These are phyloP conservation scores for Jackrogersella minutella DNA, from an alignment of 495 filamentous ascomycete genomes.

Conservation along the genomic window DNA sequence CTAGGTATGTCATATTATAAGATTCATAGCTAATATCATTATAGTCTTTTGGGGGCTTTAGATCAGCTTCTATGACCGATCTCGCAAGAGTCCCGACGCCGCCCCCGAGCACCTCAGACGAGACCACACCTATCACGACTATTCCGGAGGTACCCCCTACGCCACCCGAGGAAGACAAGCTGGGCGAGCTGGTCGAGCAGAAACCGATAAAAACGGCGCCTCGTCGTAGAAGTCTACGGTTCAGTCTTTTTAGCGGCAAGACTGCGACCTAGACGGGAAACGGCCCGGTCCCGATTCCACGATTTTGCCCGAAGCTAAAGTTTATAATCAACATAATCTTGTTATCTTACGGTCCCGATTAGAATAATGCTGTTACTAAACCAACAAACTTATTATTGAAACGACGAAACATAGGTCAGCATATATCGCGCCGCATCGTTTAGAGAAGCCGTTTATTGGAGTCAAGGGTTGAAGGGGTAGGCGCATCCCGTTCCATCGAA, in stretches of 20 bases:
- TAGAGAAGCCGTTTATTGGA: slow-evolving; percentile 15
- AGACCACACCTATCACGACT: slow-evolving; percentile 40
- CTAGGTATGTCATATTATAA: slow-evolving; percentile 6
- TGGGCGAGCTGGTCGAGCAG: slow-evolving; percentile 32
- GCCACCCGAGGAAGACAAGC: slow-evolving; percentile 41
- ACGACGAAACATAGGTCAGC: slow-evolving; percentile 15
- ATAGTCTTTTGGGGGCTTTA: slow-evolving; percentile 43
- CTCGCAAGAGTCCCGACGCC: slow-evolving; percentile 38
- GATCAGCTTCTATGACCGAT: slow-evolving; percentile 37
- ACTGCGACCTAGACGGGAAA: slow-evolving; percentile 5
- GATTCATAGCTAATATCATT: slow-evolving; percentile 24
- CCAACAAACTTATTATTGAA: slow-evolving; percentile 14
- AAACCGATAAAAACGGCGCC: slow-evolving; percentile 36
- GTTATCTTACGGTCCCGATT: background rate
- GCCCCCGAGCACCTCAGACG: slow-evolving; percentile 40
- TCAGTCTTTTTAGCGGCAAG: slow-evolving; percentile 41
- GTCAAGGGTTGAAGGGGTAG: slow-evolving; percentile 7
- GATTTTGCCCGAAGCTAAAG: background rate
- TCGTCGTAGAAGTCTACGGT: slow-evolving; percentile 42
- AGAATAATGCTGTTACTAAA: background rate
- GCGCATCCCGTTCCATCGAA: background rate
- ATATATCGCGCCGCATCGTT: slow-evolving; percentile 27
- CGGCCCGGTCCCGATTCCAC: background rate
- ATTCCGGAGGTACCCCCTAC: slow-evolving; percentile 46
- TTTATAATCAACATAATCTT: background rate